Evolutionary conservation across 139 green algal species (phyloP), one percentile per base, ranked within the genome.

Genomic region (Yamagishiella unicocca): DNA sequence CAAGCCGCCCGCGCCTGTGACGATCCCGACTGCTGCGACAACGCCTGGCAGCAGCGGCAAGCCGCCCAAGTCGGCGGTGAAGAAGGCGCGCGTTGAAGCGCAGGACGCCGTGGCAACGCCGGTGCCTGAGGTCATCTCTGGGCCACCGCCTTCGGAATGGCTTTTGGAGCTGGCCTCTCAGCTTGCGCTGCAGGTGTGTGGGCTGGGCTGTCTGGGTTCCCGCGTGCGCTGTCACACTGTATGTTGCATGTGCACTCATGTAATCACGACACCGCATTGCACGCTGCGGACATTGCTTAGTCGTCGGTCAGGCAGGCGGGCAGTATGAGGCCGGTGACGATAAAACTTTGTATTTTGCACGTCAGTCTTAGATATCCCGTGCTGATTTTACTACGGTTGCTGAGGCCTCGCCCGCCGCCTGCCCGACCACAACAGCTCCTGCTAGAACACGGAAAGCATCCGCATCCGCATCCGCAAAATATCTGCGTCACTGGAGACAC

Each of bases 291-390:
- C n/a, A n/a, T n/a, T n/a, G n/a, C n/a, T n/a, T n/a, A n/a, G n/a
- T n/a, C n/a, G n/a, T n/a, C n/a, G n/a, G n/a, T n/a, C n/a, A n/a
- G n/a, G n/a, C n/a, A n/a, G n/a, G n/a, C n/a, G 3, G 31, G 22
- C 27, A 55, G 43, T 37, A 25, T 64, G 66, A 81, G 85, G 87
- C 90, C 88, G 46, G 53, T 93, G 92, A 95, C 79, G 91, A 96
- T n/a, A 67, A 19, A 29, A 78, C 33, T 90, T 71, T 73, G 22
- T 33, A 61, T 75, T 94, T 95, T 96, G 93, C 93, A 96, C 93
- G 93, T 95, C 93, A 96, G 92, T 90, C 93, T 92, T 89, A 95
- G 40, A 29, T 45, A 61, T 2, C 42, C 29, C 42, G 25, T 92
- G 84, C 89, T 55, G 89, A 90, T 42, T 62, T 91, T 94, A 92